Base-by-base conservation (phyloP, 495 filamentous ascomycete species). In the Penicillium fimorum region DNA sequence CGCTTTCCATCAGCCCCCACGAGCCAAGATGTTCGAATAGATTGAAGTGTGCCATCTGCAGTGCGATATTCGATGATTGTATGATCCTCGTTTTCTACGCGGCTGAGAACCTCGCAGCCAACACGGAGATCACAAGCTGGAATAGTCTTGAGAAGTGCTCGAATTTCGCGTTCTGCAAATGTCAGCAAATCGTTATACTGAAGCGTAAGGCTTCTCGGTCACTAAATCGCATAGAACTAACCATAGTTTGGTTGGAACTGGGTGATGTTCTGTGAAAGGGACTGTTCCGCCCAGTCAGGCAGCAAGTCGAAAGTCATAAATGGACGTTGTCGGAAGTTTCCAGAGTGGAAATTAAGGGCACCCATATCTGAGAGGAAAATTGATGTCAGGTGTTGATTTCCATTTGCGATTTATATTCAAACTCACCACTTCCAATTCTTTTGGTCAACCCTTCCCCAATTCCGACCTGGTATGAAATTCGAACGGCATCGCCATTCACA, bases 1-100 rank as follows among this genome's bases (percentile, higher is more conserved):
- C 52, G 66, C 60, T 79, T 78, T n/a, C 76, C 76, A 47, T 79
- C 76, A 2, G 76, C 76, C 0, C 75, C 76, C 18, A 78, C 56
- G 11, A 79, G 65, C 54, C 64, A 79, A 18, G 53, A 51, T 1
- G 63, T 53, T 13, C 43, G 56, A 38, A 77, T 69, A 0, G 29
- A 48, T 9, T 47, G 53, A 25, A 24, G 25, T 18, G 45, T 20
- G 1, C 65, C 64, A 24, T 58, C 54, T 11, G 54, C 18, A 45
- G 69, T 63, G 9, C 47, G 27, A 58, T 76, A 75, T 27, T 66
- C 51, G 15, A 70, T 59, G 37, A 65, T 56, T 7, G 67, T 60
- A 12, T 57, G 22, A 15, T 62, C 58, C 11, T 47, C 65, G 30
- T 68, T 57, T 17, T 65, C 52, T 49, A 30, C 38, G 54, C 60